phyloP scores from a whole-genome alignment of 108 stramenopile species.

The Nannochloropsis gaditana region DNA sequence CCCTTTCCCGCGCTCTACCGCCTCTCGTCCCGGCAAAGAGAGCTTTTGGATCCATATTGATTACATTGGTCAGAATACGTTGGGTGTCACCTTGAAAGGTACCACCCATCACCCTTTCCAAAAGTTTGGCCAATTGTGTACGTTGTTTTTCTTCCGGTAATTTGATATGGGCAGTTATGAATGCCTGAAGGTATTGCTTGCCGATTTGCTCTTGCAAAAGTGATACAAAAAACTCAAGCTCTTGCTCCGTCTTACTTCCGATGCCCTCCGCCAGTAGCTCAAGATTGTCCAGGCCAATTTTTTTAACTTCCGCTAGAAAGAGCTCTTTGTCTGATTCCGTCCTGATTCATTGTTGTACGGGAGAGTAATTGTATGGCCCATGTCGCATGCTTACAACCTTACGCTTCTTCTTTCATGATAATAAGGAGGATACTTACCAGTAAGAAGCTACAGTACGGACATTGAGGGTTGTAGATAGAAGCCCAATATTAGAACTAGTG shows the following conservation, averaged over 20 bases:
- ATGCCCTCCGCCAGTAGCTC: neutral
- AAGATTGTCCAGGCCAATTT: neutral
- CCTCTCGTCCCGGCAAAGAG: neutral
- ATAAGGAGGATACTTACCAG: neutral
- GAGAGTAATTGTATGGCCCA: too few species aligned
- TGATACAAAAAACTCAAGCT: neutral
- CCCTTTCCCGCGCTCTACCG: neutral
- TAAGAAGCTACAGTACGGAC: neutral
- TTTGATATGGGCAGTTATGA: neutral
- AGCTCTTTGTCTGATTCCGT: slow-evolving; percentile 12
- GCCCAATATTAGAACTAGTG: neutral
- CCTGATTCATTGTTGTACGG: neutral
- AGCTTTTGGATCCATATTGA: neutral
- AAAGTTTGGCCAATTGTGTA: neutral
- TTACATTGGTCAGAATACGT: neutral
- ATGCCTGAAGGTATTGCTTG: neutral
- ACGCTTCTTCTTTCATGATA: too few species aligned
- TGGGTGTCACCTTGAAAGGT: neutral
- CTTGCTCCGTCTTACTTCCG: neutral
- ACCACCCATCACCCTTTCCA: neutral
- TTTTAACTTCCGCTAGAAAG: neutral
- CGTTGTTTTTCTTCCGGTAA: neutral
- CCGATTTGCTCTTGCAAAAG: neutral
- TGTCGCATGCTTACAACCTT: too few species aligned
- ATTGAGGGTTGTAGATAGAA: neutral